Evolutionary conservation across 2,329 filamentous ascomycete genomes (phyloP), one percentile per base, ranked within the genome.

Genomic region (Botrytis galanthina): DNA sequence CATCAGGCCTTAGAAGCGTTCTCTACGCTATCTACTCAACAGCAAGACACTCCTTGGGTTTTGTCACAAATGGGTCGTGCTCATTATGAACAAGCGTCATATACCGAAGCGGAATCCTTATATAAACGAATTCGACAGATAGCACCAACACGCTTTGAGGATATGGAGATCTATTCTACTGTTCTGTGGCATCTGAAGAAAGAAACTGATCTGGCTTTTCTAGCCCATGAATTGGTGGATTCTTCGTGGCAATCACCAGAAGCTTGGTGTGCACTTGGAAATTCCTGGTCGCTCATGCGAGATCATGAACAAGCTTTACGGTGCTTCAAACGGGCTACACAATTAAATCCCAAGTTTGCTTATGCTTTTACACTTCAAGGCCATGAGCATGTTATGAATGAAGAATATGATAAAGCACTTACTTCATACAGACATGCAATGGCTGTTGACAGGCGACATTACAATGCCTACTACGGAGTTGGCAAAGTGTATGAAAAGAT

Each of bases 81-180:
- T 29, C 90, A 97, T 80, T 97, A 97, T 81, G 96, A 99, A 84
- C 93, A 95, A 81, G 92, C 92, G 16, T 89, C 92, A 77, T 98
- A 98, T 80, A 85, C 86, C 3, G 93, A 97, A 76, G 94, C 96
- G 4, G 95, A 97, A 81, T 93, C 92, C 76, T 92, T 91, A 79
- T 99, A 97, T 82, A 87, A 90, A 73, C 90, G 91, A 73, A 89
- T 99, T 77, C 91, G 94, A 69, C 88, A 91, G 46, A 86, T 96
- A 77, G 91, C 93, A 20, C 95, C 95, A 1, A 93, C 93, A 1
- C 90, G 93, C 6, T 86, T 97, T 62, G 92, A 97, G 80, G 95
- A 98, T 80, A 98, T 98, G 95, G 96, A 99, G 81, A 91, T 98
- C 51, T 99, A 97, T 83, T 98, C 95, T 22, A 99, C 96, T 0